Evolutionary conservation across 768 basidiomycete species (phyloP), one percentile per base, ranked within the genome.

Genomic region (Xerocomus potaroensis): DNA sequence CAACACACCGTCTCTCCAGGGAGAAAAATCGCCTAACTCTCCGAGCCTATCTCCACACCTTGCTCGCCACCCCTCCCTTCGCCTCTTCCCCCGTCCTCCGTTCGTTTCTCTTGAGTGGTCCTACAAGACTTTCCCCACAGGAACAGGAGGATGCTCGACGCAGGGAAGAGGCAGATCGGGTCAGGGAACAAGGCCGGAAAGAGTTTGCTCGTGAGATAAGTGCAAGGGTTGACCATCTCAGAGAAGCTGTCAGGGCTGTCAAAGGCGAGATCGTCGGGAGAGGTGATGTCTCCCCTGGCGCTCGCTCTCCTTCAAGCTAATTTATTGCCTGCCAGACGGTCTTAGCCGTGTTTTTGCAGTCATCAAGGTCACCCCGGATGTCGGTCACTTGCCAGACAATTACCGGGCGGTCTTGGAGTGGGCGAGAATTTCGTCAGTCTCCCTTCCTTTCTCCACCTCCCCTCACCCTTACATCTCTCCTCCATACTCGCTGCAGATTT

Each of bases 11-110:
- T 27, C 74, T 95, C 18, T 74, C 91, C 1, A 75, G 96, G 21
- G 96, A 99, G 65, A 95, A 93, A 76, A 99, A 99, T 59, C 75
- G 96, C 12, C 73, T 99, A 4, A 98, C 96, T 0, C 79, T 99
- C 15, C 82, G 96, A 16, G 84, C 92, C 0, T 98, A 97, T 67
- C 76, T 99, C n/a, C 87, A 90, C 54, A 66, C 80, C 1, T 71
- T 99, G 23, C 73, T 98, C 45, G 66, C 79, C 19, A 81, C 81
- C 1, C 78, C 83, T 1, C 72, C 74, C 18, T 75, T 96, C n/a
- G 84, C 87, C 4, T 84, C 87, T 35, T 91, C 91, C 0, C 87
- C 91, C 4, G 87, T 97, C 10, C 74, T 97, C 30, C 77, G 78
- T 42, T 88, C 87, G 0, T 99, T 98, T 70, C 71, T 99, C 31